Base-by-base conservation (phyloP, 2,329 filamentous ascomycete genomes). In the Stagonosporopsis cucurbitacearum region DNA sequence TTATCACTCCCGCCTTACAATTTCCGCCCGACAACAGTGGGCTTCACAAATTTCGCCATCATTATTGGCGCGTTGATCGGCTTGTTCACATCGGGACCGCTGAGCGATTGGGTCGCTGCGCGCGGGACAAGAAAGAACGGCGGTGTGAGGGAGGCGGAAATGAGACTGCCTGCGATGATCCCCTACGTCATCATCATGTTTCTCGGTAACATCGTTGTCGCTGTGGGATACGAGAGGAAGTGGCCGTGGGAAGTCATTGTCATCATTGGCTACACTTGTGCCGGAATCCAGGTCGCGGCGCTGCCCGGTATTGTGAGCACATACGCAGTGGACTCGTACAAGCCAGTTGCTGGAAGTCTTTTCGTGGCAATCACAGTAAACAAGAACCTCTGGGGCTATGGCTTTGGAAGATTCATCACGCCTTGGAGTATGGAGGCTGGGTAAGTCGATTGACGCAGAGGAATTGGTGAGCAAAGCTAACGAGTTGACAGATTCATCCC, bases 351-450 rank as follows among this genome's bases (percentile, higher is more conserved):
- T 0, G 85, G 85, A 3, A 80, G 79, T 2, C 74, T 88, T 43
- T 85, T 88, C 67, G 84, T 87, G 0, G 77, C 81, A 7, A 82
- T 86, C 60, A 88, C 85, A 0, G 84, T 88, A 41, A 86, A 86
- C 65, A 88, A 88, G 75, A 87, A 87, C 53, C 50, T 87, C 0
- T 86, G 84, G 83, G 85, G 85, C 1, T 87, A 86, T 66, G 84
- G 84, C 0, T 83, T 87, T 60, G 75, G 75, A 45, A 82, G 84
- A 50, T 84, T 84, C 59, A 81, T 84, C 55, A 84, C 81, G 0
- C 73, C 76, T 0, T 86, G 83, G 83, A 76, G 78, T 12, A 73
- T 74, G 20, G 69, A 79, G 59, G 69, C 55, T 35, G 83, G 84
- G 28, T 85, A 60, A 63, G 66, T 59, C 23, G 0, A 37, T 20